Percentiles rank a stretch among this genome's conserved stretches.
These are phyloP conservation scores for Penicillium soppii DNA, from an alignment of 495 filamentous ascomycete genomes.

Conservation along the genomic window DNA sequence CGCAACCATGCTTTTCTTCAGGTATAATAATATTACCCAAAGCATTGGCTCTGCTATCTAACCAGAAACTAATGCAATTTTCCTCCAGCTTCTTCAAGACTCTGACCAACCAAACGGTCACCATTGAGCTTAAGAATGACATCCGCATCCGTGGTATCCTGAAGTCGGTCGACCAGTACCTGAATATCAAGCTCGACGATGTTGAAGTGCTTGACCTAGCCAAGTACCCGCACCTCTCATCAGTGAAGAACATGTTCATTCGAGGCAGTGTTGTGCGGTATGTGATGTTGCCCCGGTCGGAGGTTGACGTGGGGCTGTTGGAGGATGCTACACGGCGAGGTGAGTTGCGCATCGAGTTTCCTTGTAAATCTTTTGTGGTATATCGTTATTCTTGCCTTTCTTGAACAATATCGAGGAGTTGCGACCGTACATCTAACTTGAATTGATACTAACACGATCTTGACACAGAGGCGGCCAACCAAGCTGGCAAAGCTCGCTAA, in stretches of 20 bases:
- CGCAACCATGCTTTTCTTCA: conserved; percentile 50
- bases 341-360: conserved; percentile 36
- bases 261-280: conserved; percentile 95
- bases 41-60: background rate
- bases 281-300: conserved; percentile 82
- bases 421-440: background rate
- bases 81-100: conserved; percentile 93
- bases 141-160: conserved; percentile 91
- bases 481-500: conserved; percentile 50
- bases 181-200: conserved; percentile 98
- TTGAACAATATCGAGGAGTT: background rate
- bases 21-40: conserved; percentile 21
- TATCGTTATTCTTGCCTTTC: background rate
- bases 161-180: conserved; percentile 96
- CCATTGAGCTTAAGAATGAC: conserved; percentile 98
- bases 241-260: conserved; percentile 99
- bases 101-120: conserved; percentile 93
- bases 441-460: conserved; percentile 10
- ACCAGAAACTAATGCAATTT: background rate
- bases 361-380: background rate
- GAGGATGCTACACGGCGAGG: conserved; percentile 97
- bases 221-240: conserved; percentile 88
- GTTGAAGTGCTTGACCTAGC: conserved; percentile 86
- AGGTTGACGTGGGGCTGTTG: conserved; percentile 85
- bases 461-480: conserved; percentile 50